Evolutionary conservation across 345 rosid species (phyloP).

Genomic region (Eucalyptus brandiana): DNA sequence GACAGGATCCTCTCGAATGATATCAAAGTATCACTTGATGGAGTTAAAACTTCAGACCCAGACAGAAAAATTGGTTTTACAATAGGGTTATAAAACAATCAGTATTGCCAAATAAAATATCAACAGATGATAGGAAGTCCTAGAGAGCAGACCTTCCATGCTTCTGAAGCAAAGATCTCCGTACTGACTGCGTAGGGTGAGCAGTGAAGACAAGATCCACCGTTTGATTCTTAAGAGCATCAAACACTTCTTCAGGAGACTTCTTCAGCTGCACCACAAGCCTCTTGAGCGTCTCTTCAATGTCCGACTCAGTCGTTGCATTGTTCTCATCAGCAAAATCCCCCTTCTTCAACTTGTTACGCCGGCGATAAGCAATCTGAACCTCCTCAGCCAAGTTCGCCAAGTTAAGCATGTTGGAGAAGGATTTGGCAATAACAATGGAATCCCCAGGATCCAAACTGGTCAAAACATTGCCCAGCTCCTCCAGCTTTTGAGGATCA

Average conservation of each 20-base stretch:
- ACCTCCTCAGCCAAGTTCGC: slow-evolving; percentile 99
- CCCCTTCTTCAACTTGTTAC: slow-evolving; percentile 79
- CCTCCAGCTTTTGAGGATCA: slow-evolving; percentile 69
- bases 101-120: background rate
- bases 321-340: slow-evolving; percentile 79
- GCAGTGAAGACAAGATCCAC: slow-evolving; percentile 97
- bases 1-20: background rate
- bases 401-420: slow-evolving; percentile 94
- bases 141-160: slow-evolving; percentile 59
- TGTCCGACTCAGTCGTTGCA: slow-evolving; percentile 90
- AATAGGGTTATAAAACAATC: background rate
- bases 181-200: slow-evolving; percentile 95
- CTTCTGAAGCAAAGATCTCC: slow-evolving; percentile 96
- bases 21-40: background rate
- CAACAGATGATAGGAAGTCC: background rate
- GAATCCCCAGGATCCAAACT: slow-evolving; percentile 97
- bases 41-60: background rate
- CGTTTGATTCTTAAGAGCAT: slow-evolving; percentile 92
- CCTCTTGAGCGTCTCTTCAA: slow-evolving; percentile 89
- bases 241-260: slow-evolving; percentile 85
- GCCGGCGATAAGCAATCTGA: slow-evolving; percentile 81
- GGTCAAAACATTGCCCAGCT: slow-evolving; percentile 73
- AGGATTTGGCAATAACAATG: slow-evolving; percentile 81
- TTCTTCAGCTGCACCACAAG: slow-evolving; percentile 72
- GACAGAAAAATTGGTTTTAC: background rate